A percentile compares a stretch with the other conserved stretches of the same genome.
Evolutionary conservation across 108 stramenopile genomes (phyloP).

Genomic region (Pseudonitzschia multistriata): DNA sequence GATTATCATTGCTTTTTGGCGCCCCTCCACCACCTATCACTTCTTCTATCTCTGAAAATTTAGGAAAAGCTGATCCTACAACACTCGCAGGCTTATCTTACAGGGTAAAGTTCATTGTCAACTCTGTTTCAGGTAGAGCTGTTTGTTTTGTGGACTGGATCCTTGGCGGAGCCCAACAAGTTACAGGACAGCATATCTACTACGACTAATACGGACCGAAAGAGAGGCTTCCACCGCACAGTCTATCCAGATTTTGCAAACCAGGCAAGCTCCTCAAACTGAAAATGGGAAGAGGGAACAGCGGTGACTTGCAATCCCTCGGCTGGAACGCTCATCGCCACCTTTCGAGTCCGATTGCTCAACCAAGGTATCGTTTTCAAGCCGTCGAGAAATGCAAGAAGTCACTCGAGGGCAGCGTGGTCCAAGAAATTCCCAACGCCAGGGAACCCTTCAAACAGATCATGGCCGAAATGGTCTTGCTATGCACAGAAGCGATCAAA

Average conservation of each 20-base stretch:
- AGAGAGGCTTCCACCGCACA: too few relatives aligned
- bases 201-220: neutral
- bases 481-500: conserved; percentile 86
- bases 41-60: neutral
- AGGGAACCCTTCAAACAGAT: conserved; percentile 68
- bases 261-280: neutral
- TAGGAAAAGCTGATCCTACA: neutral
- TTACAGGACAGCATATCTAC: neutral
- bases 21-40: neutral
- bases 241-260: too few relatives aligned
- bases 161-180: neutral
- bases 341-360: conserved; percentile 60
- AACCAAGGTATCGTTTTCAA: conserved; percentile 66
- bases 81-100: neutral
- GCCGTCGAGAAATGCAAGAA: conserved; percentile 50
- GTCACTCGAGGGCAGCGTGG: conserved; percentile 55
- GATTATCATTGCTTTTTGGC: neutral
- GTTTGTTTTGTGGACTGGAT: neutral
- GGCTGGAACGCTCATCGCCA: conserved; percentile 63
- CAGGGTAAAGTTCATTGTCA: neutral
- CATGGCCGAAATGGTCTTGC: conserved; percentile 84
- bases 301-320: neutral
- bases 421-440: conserved; percentile 52
- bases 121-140: neutral
- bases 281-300: neutral